Percentiles rank a stretch among this genome's conserved stretches.
Conservation (phyloP, 495 filamentous ascomycete species). For the Pyrenula massariospora region DNA sequence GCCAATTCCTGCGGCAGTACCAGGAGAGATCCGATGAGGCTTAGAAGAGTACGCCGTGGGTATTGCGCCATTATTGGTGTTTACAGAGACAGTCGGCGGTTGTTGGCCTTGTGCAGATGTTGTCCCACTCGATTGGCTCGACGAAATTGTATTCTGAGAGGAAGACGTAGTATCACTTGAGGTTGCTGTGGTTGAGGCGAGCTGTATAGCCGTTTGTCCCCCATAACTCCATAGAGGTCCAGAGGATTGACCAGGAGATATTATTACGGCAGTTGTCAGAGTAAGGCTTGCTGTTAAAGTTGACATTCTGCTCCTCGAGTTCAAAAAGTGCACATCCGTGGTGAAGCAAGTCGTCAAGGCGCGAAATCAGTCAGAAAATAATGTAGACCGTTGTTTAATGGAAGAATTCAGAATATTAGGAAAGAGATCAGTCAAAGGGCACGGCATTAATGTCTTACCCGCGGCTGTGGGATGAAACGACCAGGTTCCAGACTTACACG, state of each 20-base stretch:
- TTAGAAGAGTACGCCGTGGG: too few relatives aligned
- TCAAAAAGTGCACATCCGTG: not conserved
- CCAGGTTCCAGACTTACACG: not conserved
- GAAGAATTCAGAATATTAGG: not conserved
- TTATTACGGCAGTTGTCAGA: not conserved
- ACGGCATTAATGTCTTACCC: not conserved
- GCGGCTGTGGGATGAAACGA: not conserved
- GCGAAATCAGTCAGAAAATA: not conserved
- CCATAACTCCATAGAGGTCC: too few relatives aligned
- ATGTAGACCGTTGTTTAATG: not conserved
- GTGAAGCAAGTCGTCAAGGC: not conserved
- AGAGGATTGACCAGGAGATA: not conserved
- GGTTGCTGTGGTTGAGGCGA: not conserved
- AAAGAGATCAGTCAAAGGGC: not conserved
- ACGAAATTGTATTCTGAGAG: too few relatives aligned
- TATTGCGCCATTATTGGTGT: too few relatives aligned
- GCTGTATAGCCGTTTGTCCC: not conserved
- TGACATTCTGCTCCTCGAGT: not conserved
- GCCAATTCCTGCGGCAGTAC: slow-evolving; percentile 12
- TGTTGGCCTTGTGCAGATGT: too few relatives aligned
- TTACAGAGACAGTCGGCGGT: too few relatives aligned
- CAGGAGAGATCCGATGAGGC: slow-evolving; percentile 5
- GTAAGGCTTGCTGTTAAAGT: not conserved
- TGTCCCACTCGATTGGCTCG: too few relatives aligned
- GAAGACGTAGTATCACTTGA: too few relatives aligned